phyloP scores from a whole-genome alignment of 1,139 yeast species.

The Saccharomyces hybrid region DNA sequence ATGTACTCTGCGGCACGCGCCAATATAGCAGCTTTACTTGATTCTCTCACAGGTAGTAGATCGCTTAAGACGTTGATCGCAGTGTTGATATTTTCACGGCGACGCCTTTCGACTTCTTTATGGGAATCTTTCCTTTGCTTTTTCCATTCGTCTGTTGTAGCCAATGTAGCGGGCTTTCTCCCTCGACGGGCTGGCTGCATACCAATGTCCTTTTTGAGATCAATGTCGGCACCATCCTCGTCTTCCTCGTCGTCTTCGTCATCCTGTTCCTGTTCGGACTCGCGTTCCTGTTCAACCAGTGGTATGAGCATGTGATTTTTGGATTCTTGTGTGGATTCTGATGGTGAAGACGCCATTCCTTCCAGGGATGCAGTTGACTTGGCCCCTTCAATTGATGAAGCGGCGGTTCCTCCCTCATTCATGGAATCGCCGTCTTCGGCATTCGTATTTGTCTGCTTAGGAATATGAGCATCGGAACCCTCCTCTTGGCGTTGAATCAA shows the following conservation, averaged over 20 bases:
- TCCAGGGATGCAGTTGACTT: conserved; percentile 1
- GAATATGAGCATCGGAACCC: conserved; percentile 1
- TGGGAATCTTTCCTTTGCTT: conserved; percentile 80
- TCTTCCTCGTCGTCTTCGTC: conserved; percentile 4
- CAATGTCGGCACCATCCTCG: background rate
- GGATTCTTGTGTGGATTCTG: background rate
- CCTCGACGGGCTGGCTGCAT: conserved; percentile 27
- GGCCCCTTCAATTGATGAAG: background rate
- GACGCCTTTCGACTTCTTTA: conserved; percentile 94
- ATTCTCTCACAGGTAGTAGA: conserved; percentile 75
- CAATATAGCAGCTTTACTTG: conserved; percentile 85
- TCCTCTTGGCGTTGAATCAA: conserved; percentile 13
- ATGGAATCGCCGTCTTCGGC: conserved; percentile 1
- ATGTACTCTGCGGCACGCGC: conserved; percentile 86
- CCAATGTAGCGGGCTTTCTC: conserved; percentile 37
- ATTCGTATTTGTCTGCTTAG: conserved; percentile 5
- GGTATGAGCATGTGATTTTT: conserved; percentile 3
- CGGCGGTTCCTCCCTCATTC: background rate
- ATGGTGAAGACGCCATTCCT: conserved; percentile 1
- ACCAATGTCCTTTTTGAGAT: conserved; percentile 19
- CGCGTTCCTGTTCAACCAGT: background rate
- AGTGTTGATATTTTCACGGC: conserved; percentile 84
- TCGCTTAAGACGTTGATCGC: conserved; percentile 83
- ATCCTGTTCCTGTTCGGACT: conserved; percentile 6
- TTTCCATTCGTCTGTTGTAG: conserved; percentile 84